These are phyloP conservation scores for Solanum medicagineum DNA, from an alignment of 257 asterid genomes.

Conservation along the genomic window DNA sequence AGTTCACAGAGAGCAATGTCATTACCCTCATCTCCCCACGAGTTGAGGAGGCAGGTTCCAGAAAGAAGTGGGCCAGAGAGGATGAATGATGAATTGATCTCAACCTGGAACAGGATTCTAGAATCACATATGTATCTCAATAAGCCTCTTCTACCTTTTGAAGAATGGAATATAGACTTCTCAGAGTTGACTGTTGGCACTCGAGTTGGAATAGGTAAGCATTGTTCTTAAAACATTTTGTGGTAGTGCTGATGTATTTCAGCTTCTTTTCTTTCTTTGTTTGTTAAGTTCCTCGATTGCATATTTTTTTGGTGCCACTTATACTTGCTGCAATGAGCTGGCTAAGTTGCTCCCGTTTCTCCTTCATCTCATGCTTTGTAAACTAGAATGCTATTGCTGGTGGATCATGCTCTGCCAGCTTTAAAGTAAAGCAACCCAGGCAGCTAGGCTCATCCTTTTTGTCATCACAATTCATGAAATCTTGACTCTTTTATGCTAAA, in stretches of 20 bases:
- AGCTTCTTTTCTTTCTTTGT: background rate
- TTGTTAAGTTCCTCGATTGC: background rate
- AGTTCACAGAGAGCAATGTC: constrained; percentile 55
- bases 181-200: constrained; percentile 83
- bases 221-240: background rate
- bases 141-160: constrained; percentile 72
- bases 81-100: constrained; percentile 55
- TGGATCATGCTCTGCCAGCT: background rate
- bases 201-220: constrained; percentile 93
- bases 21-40: constrained; percentile 91
- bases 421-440: background rate
- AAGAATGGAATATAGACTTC: constrained; percentile 89
- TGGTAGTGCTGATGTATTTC: background rate
- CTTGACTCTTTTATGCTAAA: background rate
- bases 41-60: constrained; percentile 47
- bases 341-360: background rate
- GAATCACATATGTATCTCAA: constrained; percentile 65
- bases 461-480: background rate
- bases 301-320: background rate
- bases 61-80: constrained; percentile 12
- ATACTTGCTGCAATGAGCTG: background rate
- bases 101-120: constrained; percentile 81
- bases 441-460: background rate
- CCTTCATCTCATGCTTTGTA: background rate
- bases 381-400: background rate